phyloP scores from a whole-genome alignment of 1,139 yeast genomes.

The Geotrichum siamense region DNA sequence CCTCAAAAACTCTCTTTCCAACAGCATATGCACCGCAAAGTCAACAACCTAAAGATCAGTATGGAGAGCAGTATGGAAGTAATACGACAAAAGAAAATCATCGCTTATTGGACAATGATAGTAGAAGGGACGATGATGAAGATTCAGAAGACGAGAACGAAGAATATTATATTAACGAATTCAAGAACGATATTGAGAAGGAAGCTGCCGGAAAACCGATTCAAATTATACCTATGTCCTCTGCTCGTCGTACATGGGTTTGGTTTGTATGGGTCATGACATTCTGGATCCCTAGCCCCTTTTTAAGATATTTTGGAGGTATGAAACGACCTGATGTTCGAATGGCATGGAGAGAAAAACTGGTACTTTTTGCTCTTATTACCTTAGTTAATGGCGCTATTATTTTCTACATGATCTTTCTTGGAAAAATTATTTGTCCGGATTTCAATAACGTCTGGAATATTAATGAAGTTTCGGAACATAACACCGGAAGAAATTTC shows the following conservation, averaged over 20 bases:
- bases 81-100: conserved; percentile 12
- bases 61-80: conserved; percentile 14
- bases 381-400: conserved; percentile 36
- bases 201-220: conserved; percentile 18
- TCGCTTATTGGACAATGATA: conserved; percentile 13
- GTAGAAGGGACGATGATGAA: conserved; percentile 20
- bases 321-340: conserved; percentile 36
- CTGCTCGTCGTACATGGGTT: conserved; percentile 36
- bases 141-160: conserved; percentile 23
- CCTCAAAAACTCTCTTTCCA: neutral
- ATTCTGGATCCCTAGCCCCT: conserved; percentile 37
- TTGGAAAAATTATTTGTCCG: conserved; percentile 38
- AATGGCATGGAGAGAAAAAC: conserved; percentile 41
- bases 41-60: conserved; percentile 1
- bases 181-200: conserved; percentile 25
- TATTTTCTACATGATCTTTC: conserved; percentile 38
- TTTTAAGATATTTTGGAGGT: conserved; percentile 30
- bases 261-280: conserved; percentile 35
- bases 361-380: conserved; percentile 35
- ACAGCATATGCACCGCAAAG: conserved; percentile 2
- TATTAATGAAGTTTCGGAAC: conserved; percentile 32
- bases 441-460: conserved; percentile 39
- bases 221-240: conserved; percentile 30
- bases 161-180: conserved; percentile 25
- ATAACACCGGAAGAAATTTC: conserved; percentile 35